Percentiles rank a stretch among this genome's conserved stretches.
Conservation (phyloP, 805 yeast genomes). For the Saccharomycopsis babjevae region DNA sequence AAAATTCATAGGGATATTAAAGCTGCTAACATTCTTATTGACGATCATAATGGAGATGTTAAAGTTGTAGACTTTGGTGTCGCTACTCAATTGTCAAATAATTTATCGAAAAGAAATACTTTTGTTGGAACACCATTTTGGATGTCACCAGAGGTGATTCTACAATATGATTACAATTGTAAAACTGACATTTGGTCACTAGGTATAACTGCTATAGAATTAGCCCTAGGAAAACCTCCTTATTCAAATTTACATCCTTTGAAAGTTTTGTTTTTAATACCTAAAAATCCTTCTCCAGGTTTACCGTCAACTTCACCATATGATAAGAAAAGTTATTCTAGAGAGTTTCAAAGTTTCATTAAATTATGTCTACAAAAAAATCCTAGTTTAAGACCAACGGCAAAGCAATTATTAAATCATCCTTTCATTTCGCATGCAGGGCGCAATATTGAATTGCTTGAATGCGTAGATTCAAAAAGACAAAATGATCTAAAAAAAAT, state of each 20-base stretch:
- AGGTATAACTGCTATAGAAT: constrained; percentile 71
- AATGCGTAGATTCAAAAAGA: constrained; percentile 34
- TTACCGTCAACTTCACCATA: constrained; percentile 23
- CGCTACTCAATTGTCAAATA: constrained; percentile 69
- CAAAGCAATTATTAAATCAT: constrained; percentile 52
- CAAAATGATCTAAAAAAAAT: constrained; percentile 30
- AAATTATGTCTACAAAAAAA: constrained; percentile 58
- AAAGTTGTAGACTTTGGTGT: constrained; percentile 93
- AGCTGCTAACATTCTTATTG: constrained; percentile 77
- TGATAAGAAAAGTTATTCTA: constrained; percentile 25
- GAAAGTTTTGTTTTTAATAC: constrained; percentile 43
- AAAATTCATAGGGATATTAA: constrained; percentile 87
- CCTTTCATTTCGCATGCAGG: constrained; percentile 42
- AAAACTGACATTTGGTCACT: constrained; percentile 94
- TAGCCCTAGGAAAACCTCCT: constrained; percentile 68
- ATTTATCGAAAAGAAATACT: constrained; percentile 51
- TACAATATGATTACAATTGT: constrained; percentile 61
- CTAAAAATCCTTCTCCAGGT: constrained; percentile 35
- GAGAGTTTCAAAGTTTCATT: constrained; percentile 61
- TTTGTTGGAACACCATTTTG: constrained; percentile 95
- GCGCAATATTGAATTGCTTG: constrained; percentile 26
- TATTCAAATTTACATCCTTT: constrained; percentile 43
- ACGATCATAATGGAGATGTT: constrained; percentile 49
- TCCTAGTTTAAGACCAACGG: constrained; percentile 57
- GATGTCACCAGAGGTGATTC: constrained; percentile 97